phyloP scores from a whole-genome alignment of 2,329 filamentous ascomycete genomes.

The Zarea fungicola region DNA sequence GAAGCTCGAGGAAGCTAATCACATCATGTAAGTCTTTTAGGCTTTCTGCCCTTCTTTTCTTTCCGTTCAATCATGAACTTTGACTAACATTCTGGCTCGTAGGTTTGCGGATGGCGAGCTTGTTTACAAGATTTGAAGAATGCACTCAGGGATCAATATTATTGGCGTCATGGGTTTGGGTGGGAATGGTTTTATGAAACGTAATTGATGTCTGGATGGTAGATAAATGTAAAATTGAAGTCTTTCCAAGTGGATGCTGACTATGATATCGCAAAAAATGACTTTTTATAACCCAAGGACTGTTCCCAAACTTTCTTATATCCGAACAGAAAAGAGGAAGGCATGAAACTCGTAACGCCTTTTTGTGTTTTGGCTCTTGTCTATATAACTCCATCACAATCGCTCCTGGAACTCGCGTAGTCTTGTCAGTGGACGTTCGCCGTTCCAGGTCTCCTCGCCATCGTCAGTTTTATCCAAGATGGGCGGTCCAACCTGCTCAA shows the following conservation, averaged over 20 bases:
- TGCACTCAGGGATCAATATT: not conserved
- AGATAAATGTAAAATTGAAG: constrained; percentile 9
- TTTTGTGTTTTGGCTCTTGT: too few relatives aligned
- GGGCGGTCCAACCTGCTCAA: constrained; percentile 90
- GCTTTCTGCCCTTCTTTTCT: not conserved
- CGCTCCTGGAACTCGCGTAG: constrained; percentile 45
- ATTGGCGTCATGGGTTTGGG: constrained; percentile 7
- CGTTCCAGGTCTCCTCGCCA: constrained; percentile 58
- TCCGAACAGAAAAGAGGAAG: not conserved
- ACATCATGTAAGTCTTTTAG: constrained; percentile 73
- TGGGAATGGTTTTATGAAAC: constrained; percentile 2
- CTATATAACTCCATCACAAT: constrained; percentile 21
- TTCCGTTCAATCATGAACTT: not conserved
- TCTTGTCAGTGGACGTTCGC: constrained; percentile 46
- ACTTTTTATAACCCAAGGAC: not conserved
- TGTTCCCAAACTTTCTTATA: not conserved
- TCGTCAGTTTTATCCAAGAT: constrained; percentile 39
- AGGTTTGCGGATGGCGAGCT: constrained; percentile 58
- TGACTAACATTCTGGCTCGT: constrained; percentile 18
- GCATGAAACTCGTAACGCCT: constrained; percentile 1
- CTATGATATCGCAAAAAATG: constrained; percentile 7
- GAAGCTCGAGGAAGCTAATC: constrained; percentile 75
- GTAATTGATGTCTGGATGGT: not conserved
- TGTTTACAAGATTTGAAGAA: constrained; percentile 62
- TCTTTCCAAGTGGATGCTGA: constrained; percentile 11